Evolutionary conservation across 2,329 filamentous ascomycete genomes (phyloP).

Genomic region (Xenoacremonium recifei): DNA sequence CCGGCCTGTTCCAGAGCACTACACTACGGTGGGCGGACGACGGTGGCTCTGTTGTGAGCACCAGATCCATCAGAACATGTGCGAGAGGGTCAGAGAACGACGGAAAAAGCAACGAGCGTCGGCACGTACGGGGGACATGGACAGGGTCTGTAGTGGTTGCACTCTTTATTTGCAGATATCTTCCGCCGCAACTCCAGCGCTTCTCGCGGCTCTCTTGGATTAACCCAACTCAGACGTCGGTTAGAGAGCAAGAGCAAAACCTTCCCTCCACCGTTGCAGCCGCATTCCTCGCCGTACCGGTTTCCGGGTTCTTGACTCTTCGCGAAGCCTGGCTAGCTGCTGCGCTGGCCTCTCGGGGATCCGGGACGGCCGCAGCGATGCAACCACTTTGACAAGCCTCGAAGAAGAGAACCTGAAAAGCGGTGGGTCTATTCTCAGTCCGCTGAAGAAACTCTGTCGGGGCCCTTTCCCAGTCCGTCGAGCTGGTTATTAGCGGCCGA

Average conservation of each 20-base stretch:
- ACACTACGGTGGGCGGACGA: background rate
- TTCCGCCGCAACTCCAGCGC: background rate
- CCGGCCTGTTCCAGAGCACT: background rate
- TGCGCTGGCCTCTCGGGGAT: background rate
- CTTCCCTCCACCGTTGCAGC: background rate
- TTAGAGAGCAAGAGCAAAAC: background rate
- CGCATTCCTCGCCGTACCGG: background rate
- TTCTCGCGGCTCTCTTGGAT: background rate
- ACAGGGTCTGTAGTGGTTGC: background rate
- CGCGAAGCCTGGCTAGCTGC: too few species aligned
- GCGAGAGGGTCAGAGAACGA: background rate
- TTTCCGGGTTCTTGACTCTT: too few species aligned
- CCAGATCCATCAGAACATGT: background rate
- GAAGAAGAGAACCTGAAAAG: too few species aligned
- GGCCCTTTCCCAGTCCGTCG: background rate
- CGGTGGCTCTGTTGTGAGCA: background rate
- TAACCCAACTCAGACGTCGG: background rate
- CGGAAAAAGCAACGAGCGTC: too few species aligned
- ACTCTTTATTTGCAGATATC: background rate
- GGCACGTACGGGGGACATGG: too few species aligned
- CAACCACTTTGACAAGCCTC: background rate
- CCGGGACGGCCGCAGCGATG: background rate
- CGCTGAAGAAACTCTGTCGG: background rate
- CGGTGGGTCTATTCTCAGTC: too few species aligned
- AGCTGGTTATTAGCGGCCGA: background rate